Evolutionary conservation across 1,284 basidiomycete species (phyloP).

Genomic region (Taiwanofungus camphoratus): DNA sequence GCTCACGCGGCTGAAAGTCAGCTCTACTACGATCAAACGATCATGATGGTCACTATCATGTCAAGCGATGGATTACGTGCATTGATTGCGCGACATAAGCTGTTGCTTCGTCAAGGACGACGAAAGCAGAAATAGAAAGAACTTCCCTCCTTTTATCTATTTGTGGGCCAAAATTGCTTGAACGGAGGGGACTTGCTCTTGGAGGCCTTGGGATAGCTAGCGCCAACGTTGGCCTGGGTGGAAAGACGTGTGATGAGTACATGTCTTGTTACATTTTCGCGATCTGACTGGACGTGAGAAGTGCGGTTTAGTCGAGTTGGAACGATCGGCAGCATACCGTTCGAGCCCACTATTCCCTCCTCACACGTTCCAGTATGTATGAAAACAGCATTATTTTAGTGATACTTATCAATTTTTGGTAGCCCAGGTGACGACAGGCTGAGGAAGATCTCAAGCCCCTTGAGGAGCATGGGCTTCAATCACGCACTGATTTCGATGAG

Average conservation of each 20-base stretch:
- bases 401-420: no score
- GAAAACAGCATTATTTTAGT: no score
- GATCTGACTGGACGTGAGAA: constrained; percentile 20
- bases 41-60: no score
- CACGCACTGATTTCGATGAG: no score
- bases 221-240: constrained; percentile 80
- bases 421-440: no score
- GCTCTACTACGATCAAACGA: no score
- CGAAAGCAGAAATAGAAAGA: constrained; percentile 80
- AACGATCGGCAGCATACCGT: constrained; percentile 80
- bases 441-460: no score
- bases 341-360: constrained; percentile 69
- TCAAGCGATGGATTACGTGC: constrained; percentile 39
- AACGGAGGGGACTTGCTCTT: constrained; percentile 82
- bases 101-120: constrained; percentile 68
- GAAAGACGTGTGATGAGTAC: constrained; percentile 67
- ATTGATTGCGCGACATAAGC: constrained; percentile 71
- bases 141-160: constrained; percentile 79
- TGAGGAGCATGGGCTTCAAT: no score
- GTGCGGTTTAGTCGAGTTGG: constrained; percentile 78
- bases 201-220: constrained; percentile 66
- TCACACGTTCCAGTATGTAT: constrained; percentile 74
- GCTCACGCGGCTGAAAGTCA: no score
- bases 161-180: constrained; percentile 79
- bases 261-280: not conserved